Conservation (phyloP, 202 grass and related monocot genomes). For the Dendrocalamus latiflorus region DNA sequence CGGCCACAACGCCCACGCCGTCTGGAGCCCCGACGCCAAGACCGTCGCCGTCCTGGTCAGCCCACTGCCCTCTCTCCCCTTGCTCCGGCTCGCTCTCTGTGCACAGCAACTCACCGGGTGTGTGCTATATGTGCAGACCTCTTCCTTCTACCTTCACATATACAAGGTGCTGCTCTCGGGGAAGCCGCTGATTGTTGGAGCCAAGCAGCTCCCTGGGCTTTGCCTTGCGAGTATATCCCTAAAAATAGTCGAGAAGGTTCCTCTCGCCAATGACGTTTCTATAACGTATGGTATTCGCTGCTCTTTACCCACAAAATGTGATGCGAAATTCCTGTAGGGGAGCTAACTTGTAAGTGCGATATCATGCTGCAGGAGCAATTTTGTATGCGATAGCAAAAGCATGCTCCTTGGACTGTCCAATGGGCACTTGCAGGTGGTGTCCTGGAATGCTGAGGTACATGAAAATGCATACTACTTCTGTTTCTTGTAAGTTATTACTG, state of each 20-base stretch:
- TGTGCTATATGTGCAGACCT: conserved; percentile 49
- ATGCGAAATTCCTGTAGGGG: neutral
- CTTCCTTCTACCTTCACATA: conserved; percentile 69
- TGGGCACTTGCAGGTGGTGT: too few species aligned
- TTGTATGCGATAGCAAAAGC: too few species aligned
- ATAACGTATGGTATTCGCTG: conserved; percentile 52
- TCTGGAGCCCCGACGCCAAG: too few species aligned
- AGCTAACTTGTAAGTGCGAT: conserved; percentile 25
- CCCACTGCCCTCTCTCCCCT: neutral
- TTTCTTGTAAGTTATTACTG: too few species aligned
- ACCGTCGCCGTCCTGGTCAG: too few species aligned
- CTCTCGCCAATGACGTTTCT: conserved; percentile 56
- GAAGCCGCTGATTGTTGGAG: conserved; percentile 78
- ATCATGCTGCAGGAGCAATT: conserved; percentile 69
- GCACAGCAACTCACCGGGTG: neutral
- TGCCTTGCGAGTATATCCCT: conserved; percentile 60
- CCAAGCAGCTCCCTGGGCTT: conserved; percentile 68
- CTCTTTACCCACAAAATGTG: neutral
- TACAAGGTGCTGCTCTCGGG: conserved; percentile 83
- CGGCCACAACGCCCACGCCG: too few species aligned
- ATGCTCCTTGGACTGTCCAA: too few species aligned
- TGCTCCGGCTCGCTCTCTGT: neutral
- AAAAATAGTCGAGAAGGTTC: conserved; percentile 69
- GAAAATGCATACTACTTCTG: too few species aligned
- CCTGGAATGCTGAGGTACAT: too few species aligned